Evolutionary conservation across 2,329 filamentous ascomycete species (phyloP).

Genomic region (Achaetomium macrosporum): DNA sequence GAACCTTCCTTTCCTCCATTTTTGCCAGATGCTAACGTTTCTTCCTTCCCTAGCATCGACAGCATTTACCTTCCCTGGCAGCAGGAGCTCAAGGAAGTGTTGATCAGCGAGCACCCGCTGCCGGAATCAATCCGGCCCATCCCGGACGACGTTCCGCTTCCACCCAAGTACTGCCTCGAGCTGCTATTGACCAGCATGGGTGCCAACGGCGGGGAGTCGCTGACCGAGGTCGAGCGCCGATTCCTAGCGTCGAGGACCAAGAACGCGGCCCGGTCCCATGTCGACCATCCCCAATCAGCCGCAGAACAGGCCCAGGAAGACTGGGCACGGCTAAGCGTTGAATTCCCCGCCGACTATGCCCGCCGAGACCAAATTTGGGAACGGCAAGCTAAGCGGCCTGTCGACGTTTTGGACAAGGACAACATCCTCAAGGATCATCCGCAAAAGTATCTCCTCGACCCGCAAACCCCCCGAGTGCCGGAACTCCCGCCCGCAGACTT

Average conservation of each 20-base stretch:
- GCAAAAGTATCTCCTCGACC: constrained; percentile 30
- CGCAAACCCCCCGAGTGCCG: constrained; percentile 6
- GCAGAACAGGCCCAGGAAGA: constrained; percentile 21
- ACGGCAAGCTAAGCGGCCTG: constrained; percentile 5
- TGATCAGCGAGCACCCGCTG: constrained; percentile 64
- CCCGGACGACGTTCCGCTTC: constrained; percentile 65
- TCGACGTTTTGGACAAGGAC: constrained; percentile 31
- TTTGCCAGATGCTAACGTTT: background rate
- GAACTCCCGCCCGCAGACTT: constrained; percentile 29
- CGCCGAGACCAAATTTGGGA: constrained; percentile 25
- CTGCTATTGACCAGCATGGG: constrained; percentile 16
- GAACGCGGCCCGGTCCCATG: constrained; percentile 24
- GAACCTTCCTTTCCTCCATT: constrained; percentile 10
- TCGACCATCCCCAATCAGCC: constrained; percentile 17
- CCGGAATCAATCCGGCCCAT: constrained; percentile 63
- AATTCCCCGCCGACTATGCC: constrained; percentile 18
- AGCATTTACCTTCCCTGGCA: constrained; percentile 77
- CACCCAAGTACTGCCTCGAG: constrained; percentile 59
- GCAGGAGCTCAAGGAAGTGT: constrained; percentile 56
- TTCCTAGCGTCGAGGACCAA: constrained; percentile 19
- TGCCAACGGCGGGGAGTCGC: background rate
- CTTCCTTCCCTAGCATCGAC: constrained; percentile 55
- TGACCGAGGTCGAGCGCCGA: constrained; percentile 10
- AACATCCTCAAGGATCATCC: constrained; percentile 34
- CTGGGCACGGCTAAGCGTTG: constrained; percentile 18